A percentile compares a stretch with the other conserved stretches of the same genome.
These are phyloP conservation scores for Helicocarpus griseus DNA, from an alignment of 2,329 filamentous ascomycete genomes.

Conservation along the genomic window DNA sequence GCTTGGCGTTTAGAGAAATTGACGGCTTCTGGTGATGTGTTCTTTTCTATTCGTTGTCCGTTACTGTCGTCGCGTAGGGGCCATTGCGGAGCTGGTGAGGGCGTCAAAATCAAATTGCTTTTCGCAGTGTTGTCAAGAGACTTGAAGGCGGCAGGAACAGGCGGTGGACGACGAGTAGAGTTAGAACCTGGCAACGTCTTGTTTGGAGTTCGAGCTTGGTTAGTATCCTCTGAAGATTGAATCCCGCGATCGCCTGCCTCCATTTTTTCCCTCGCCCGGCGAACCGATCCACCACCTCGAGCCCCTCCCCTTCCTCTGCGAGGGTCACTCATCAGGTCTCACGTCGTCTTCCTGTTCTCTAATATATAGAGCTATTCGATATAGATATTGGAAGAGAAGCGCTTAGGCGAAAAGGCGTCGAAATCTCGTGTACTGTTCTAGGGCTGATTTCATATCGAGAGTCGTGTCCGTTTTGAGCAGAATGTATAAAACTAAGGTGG, in stretches of 20 bases:
- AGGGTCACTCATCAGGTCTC: slow-evolving; percentile 17
- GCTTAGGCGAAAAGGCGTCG: neutral
- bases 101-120: slow-evolving; percentile 9
- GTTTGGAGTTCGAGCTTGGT: neutral
- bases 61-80: slow-evolving; percentile 32
- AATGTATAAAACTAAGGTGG: neutral
- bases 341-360: slow-evolving; percentile 3
- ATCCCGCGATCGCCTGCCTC: slow-evolving; percentile 17
- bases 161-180: slow-evolving; percentile 9
- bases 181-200: neutral
- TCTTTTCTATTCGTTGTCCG: slow-evolving; percentile 16
- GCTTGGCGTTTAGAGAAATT: slow-evolving; percentile 27
- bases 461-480: neutral
- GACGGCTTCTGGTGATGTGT: slow-evolving; percentile 18
- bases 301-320: slow-evolving; percentile 6
- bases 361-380: neutral
- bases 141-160: slow-evolving; percentile 10
- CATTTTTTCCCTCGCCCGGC: slow-evolving; percentile 26
- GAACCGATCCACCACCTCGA: slow-evolving; percentile 25
- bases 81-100: slow-evolving; percentile 37
- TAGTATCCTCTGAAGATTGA: slow-evolving; percentile 3
- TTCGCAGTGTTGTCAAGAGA: slow-evolving; percentile 6
- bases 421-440: neutral
- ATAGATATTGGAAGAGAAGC: neutral
- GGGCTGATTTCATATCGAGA: neutral